Base-by-base conservation (phyloP, 768 basidiomycete genomes). In the Mrakia frigida region DNA sequence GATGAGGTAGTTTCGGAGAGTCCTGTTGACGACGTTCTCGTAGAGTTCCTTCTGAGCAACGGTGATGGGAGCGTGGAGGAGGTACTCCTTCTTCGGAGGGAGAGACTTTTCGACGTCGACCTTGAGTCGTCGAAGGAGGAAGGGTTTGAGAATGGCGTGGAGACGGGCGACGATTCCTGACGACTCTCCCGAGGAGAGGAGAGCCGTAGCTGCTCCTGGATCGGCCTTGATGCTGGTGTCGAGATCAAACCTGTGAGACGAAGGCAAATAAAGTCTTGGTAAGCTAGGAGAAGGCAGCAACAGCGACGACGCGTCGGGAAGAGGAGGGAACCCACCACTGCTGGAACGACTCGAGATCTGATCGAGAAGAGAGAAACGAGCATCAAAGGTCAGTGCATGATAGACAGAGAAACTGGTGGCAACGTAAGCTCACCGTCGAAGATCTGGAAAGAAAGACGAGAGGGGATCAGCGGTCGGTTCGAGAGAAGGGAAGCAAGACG, bases 111-210 rank as follows among this genome's bases (percentile, higher is more conserved):
- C 94, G 13, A 98, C 96, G 79, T 99, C 97, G 9, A 86, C 89
- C 83, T 98, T 98, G 75, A 98, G 86, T 16, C 97, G 89, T 16
- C 97, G 89, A 0, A 98, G 87, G 39, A 98, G 87, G 87, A 98
- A 99, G 1, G 97, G 97, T 80, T 94, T 94, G 69, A 99, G 88
- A 80, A 99, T 95, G 2, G 89, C 88, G 82, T 97, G 94, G 0
- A 98, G 87, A 0, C 91, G 88, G 39, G 88, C 86, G 77, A 97
- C 90, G 79, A 96, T 87, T 56, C 88, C 86, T 0, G 87, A 84
- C 0, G 90, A 88, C 50, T 82, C 80, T 76, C 82, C 81, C n/a
- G 70, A 60, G 78, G 39, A 82, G 75, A 31, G 82, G 75, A 75
- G 73, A 28, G 74, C 21, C 16, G 46, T 18, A n/a, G 56, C 61